Conservation (phyloP, 371 early-diverging fungal genomes). For the Lichtheimia corymbifera region DNA sequence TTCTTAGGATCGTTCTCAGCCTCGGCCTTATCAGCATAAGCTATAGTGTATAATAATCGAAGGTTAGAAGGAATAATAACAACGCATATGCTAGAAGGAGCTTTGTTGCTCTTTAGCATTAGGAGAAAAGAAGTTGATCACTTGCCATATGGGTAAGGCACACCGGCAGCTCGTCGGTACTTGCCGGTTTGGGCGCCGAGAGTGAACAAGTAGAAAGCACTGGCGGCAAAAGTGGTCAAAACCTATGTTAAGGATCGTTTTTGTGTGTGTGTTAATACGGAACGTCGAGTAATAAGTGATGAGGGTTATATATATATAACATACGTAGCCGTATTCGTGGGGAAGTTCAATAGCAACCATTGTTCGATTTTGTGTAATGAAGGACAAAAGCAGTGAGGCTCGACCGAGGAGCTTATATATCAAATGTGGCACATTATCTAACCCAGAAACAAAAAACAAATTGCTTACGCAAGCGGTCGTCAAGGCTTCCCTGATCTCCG, state of each 20-base stretch:
- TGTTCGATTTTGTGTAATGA: constrained; percentile 1
- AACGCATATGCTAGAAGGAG: not conserved
- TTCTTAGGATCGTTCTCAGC: constrained; percentile 59
- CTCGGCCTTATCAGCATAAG: constrained; percentile 61
- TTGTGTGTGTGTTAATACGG: not conserved
- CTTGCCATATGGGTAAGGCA: constrained; percentile 65
- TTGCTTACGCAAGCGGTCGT: constrained; percentile 9
- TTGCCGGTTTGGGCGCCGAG: constrained; percentile 56
- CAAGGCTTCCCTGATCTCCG: not conserved
- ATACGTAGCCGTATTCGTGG: constrained; percentile 66
- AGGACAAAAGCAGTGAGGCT: not conserved
- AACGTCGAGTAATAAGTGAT: not conserved
- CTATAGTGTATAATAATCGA: constrained; percentile 11
- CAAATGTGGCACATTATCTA: not conserved
- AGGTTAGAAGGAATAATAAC: not conserved
- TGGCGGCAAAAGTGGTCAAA: constrained; percentile 41
- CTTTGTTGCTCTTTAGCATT: not conserved
- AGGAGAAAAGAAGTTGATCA: too few species aligned
- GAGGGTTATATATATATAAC: constrained; percentile 7
- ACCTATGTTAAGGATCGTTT: constrained; percentile 24
- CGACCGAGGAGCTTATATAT: not conserved
- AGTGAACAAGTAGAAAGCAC: constrained; percentile 39
- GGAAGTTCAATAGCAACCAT: constrained; percentile 53
- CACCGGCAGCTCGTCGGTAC: constrained; percentile 60
- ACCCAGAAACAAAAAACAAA: constrained; percentile 2